These are phyloP conservation scores for Acrocalymma vagum DNA, from an alignment of 2,329 filamentous ascomycete genomes.

Conservation along the genomic window DNA sequence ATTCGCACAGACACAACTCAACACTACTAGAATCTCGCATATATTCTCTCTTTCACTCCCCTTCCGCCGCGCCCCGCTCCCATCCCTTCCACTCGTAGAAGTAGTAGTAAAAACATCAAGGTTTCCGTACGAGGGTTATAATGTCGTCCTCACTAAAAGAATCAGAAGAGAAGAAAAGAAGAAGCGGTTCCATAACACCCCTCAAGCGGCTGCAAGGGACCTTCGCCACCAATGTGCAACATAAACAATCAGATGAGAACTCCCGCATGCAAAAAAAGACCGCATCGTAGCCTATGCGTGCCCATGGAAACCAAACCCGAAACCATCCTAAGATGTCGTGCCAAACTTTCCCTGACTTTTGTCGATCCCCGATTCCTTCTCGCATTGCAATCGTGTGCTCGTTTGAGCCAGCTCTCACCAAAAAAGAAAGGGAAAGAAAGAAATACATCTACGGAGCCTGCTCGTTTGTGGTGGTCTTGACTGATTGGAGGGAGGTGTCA, in stretches of 20 bases:
- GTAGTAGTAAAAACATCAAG: too few species aligned
- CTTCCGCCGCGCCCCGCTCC: background rate
- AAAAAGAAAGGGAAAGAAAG: constrained; percentile 37
- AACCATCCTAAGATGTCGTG: constrained; percentile 38
- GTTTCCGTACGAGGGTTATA: too few species aligned
- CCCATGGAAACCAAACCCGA: constrained; percentile 29
- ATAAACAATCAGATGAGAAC: constrained; percentile 40
- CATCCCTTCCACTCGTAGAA: constrained; percentile 3
- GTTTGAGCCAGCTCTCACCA: constrained; percentile 29
- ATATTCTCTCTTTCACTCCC: too few species aligned
- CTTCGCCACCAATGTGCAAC: constrained; percentile 26
- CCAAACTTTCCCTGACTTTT: constrained; percentile 40
- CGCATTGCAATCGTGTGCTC: constrained; percentile 39
- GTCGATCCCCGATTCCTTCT: constrained; percentile 33
- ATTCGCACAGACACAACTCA: too few species aligned
- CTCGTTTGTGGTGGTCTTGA: constrained; percentile 34
- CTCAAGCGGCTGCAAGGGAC: constrained; percentile 6
- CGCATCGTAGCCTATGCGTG: constrained; percentile 37
- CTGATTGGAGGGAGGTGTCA: constrained; percentile 34
- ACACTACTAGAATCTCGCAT: too few species aligned
- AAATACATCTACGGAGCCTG: constrained; percentile 44
- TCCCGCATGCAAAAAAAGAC: constrained; percentile 46
- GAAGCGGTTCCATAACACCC: too few species aligned
- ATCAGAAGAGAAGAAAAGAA: constrained; percentile 11
- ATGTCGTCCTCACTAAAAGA: constrained; percentile 8